Base-by-base conservation (phyloP, 805 yeast genomes). In the Suhomyces kilbournensis region DNA sequence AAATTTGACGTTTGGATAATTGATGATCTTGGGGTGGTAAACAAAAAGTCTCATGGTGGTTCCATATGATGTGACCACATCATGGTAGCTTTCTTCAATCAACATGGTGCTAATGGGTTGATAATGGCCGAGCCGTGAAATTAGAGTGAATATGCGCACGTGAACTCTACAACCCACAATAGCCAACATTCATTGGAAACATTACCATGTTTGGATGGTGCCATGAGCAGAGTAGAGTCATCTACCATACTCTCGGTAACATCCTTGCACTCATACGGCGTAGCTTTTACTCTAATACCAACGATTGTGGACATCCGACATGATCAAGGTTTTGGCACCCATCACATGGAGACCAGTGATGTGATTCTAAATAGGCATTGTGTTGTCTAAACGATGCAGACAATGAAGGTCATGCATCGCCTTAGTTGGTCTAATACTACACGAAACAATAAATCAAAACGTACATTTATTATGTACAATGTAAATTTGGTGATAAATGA, bases 1-100 rank as follows among this genome's bases (percentile, higher is more conserved):
- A 63, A 87, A 88, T 63, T 83, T 84, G 51, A 88, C 94, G 39
- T 77, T 69, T n/a, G 94, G 93, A 69, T 85, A 87, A 50, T 84
- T 84, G 39, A 84, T 80, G 48, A 88, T 77, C 58, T 76, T 79
- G 12, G 96, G 96, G 49, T 84, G 87, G 67, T 68, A 87, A 19
- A 81, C 77, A 67, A 74, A 84, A 40, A 88, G 71, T 52, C 94
- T 76, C 79, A 88, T 78, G 26, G 83, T 79, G 14, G 90, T 84
- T 25, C 84, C 88, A 54, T 76, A 76, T 2, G 88, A 79, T 8
- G 94, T 87, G 55, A 71, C 63, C 39, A 87, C 83, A 63, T 88
- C 94, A 55, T 78, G 79, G 64, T 63, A 82, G 3, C 82, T 65
- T 65, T 88, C 94, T 48, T 80, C 80, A 60, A 88, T 83, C 58